phyloP scores from a whole-genome alignment of 305 asterid genomes.

The Plantago coronopus region DNA sequence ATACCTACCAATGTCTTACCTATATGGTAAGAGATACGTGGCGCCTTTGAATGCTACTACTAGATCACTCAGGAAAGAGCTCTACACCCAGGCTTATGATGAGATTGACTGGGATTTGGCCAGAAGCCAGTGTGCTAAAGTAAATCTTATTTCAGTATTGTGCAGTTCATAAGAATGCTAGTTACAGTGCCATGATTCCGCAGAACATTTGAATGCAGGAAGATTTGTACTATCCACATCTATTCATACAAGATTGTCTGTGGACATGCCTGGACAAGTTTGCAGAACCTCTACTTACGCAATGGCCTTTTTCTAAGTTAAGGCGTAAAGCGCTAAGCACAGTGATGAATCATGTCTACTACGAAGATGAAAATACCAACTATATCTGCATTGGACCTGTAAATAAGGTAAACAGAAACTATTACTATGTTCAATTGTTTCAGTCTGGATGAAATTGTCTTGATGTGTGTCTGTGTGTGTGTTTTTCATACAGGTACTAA shows the following conservation, averaged over 20 bases:
- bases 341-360: slow-evolving; percentile 21
- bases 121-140: slow-evolving; percentile 29
- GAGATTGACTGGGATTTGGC: slow-evolving; percentile 24
- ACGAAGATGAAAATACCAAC: slow-evolving; percentile 24
- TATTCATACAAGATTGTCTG: slow-evolving; percentile 13
- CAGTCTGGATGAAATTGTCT: neutral
- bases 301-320: slow-evolving; percentile 23
- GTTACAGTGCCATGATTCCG: too few relatives aligned
- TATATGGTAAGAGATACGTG: slow-evolving; percentile 30
- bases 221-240: slow-evolving; percentile 24
- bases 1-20: slow-evolving; percentile 36
- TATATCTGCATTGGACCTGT: slow-evolving; percentile 21
- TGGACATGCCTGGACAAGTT: slow-evolving; percentile 14
- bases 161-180: too few relatives aligned
- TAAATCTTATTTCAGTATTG: neutral
- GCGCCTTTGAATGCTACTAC: slow-evolving; percentile 25
- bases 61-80: slow-evolving; percentile 23
- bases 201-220: slow-evolving; percentile 13
- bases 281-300: slow-evolving; percentile 13
- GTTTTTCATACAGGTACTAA: neutral
- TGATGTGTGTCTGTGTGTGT: neutral
- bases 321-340: slow-evolving; percentile 16
- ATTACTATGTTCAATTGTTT: neutral
- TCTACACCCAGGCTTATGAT: slow-evolving; percentile 23
- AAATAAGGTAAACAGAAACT: slow-evolving; percentile 7